Percentiles rank a stretch among this genome's conserved stretches.
Conservation (phyloP, 2,329 filamentous ascomycete species). For the Phaeosphaeria sp. region DNA sequence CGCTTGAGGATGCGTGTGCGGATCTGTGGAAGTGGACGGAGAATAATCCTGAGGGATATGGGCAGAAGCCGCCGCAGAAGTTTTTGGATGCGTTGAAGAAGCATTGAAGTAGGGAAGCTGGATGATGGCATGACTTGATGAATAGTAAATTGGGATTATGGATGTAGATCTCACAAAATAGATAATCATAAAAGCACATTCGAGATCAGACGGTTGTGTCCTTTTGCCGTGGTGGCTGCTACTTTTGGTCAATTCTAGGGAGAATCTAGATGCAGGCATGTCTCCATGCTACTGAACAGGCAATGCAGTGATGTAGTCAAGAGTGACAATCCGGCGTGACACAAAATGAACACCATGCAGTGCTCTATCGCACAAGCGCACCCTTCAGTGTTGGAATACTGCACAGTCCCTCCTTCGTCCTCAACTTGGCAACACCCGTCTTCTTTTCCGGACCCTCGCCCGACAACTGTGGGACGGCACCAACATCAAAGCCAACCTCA, state of each 20-base stretch:
- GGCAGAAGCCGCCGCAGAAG: constrained; percentile 85
- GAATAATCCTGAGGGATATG: constrained; percentile 96
- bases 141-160: background rate
- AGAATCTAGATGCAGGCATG: background rate
- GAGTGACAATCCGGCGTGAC: background rate
- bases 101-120: background rate
- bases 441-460: constrained; percentile 68
- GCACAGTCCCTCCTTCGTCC: constrained; percentile 82
- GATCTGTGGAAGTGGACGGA: constrained; percentile 97
- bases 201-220: background rate
- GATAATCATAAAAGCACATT: background rate
- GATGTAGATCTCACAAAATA: constrained; percentile 3
- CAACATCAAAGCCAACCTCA: constrained; percentile 87
- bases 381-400: constrained; percentile 81
- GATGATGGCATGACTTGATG: background rate
- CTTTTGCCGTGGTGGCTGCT: background rate
- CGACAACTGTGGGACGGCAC: constrained; percentile 75
- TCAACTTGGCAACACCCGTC: constrained; percentile 66
- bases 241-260: background rate
- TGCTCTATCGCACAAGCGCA: constrained; percentile 77
- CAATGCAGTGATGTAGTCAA: background rate
- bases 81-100: constrained; percentile 67
- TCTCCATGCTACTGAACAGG: background rate
- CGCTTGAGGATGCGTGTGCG: constrained; percentile 89
- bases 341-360: background rate